Conservation (phyloP, 1,284 basidiomycete genomes). For the Schizophyllum commune region DNA sequence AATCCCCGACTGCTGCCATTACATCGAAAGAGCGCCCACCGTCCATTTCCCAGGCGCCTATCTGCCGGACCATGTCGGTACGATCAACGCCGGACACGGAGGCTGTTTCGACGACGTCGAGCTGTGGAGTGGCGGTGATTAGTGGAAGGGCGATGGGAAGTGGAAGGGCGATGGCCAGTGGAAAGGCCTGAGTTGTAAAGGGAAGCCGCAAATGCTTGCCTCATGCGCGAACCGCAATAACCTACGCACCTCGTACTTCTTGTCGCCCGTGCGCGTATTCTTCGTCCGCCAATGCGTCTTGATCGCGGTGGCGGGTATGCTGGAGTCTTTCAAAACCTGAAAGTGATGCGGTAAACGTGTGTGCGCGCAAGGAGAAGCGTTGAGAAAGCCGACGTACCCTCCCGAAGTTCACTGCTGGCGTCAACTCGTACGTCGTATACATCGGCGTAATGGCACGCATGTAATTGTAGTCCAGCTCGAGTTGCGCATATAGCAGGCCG, state of each 20-base stretch:
- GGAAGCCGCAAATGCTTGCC: no score
- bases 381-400: constrained; percentile 17
- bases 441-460: constrained; percentile 39
- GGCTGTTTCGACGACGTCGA: constrained; percentile 30
- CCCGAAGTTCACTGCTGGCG: constrained; percentile 16
- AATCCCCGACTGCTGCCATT: background rate
- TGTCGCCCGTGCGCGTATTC: background rate
- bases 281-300: constrained; percentile 27
- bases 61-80: constrained; percentile 25
- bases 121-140: no score
- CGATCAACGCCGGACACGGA: constrained; percentile 23
- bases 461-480: constrained; percentile 39
- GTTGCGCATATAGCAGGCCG: constrained; percentile 38
- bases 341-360: no score
- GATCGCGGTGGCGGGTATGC: constrained; percentile 27
- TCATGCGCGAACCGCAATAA: no score
- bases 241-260: constrained; percentile 20
- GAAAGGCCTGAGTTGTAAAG: no score
- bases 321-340: constrained; percentile 23
- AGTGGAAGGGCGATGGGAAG: no score
- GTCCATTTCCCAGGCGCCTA: constrained; percentile 30
- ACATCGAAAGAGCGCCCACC: constrained; percentile 5
- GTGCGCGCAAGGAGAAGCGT: no score
- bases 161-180: no score
- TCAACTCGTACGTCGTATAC: constrained; percentile 37